Evolutionary conservation across 2,329 filamentous ascomycete genomes (phyloP).

Genomic region (Calonectria hongkongensis): DNA sequence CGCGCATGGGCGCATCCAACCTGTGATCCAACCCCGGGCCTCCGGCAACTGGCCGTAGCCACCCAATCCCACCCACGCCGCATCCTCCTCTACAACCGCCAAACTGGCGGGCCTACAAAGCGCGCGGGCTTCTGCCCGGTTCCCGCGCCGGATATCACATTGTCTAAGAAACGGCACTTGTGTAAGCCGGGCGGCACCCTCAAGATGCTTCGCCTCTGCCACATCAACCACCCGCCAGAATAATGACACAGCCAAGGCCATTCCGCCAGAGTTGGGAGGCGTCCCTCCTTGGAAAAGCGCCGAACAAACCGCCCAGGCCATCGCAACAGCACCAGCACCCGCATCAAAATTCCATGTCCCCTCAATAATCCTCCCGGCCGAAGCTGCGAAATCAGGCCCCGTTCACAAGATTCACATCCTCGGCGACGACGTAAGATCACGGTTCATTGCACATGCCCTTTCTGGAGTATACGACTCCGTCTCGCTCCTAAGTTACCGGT

Average conservation of each 20-base stretch:
- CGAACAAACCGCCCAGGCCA: constrained; percentile 33
- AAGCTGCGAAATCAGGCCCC: constrained; percentile 56
- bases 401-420: constrained; percentile 65
- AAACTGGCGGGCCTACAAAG: constrained; percentile 62
- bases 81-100: constrained; percentile 43
- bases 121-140: constrained; percentile 66
- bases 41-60: constrained; percentile 39
- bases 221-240: constrained; percentile 49
- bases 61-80: constrained; percentile 33
- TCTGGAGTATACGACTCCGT: constrained; percentile 65
- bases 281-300: constrained; percentile 48
- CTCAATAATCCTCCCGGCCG: constrained; percentile 60
- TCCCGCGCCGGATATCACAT: constrained; percentile 60
- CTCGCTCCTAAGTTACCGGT: constrained; percentile 58
- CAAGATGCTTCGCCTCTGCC: constrained; percentile 58
- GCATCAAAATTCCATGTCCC: constrained; percentile 59
- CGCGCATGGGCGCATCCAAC: constrained; percentile 36
- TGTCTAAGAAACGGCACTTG: constrained; percentile 64
- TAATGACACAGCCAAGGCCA: constrained; percentile 48
- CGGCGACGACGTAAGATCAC: constrained; percentile 63
- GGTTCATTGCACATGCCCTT: constrained; percentile 64
- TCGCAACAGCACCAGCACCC: constrained; percentile 42
- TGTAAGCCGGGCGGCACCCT: constrained; percentile 61
- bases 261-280: constrained; percentile 47
- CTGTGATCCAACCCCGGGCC: constrained; percentile 41